Conservation (phyloP, 495 filamentous ascomycete genomes). For the Cairneyella variabilis region DNA sequence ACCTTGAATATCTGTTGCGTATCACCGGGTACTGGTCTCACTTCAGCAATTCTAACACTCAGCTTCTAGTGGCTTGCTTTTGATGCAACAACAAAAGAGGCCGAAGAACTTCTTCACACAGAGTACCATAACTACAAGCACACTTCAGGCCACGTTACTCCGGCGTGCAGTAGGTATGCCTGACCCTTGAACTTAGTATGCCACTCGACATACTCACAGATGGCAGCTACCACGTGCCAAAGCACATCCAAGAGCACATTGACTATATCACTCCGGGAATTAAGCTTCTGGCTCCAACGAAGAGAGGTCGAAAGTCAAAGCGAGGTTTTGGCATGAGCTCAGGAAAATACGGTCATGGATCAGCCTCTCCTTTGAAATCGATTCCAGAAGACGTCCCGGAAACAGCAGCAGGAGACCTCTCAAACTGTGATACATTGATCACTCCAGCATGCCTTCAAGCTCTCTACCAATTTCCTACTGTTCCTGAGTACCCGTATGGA, state of each 20-base stretch:
- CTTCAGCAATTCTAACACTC: no score
- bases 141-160: conserved; percentile 31
- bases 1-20: no score
- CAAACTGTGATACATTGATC: conserved; percentile 13
- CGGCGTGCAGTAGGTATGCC: conserved; percentile 6
- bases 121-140: conserved; percentile 57
- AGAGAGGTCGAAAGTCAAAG: not conserved
- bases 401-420: conserved; percentile 5
- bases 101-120: conserved; percentile 52
- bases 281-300: conserved; percentile 17
- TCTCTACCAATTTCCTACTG: conserved; percentile 18
- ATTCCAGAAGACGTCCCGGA: not conserved
- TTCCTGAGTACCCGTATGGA: conserved; percentile 12
- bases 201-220: conserved; percentile 19
- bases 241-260: conserved; percentile 15
- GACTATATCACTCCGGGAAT: conserved; percentile 24
- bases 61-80: conserved; percentile 47
- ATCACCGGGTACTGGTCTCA: no score
- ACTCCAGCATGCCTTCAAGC: conserved; percentile 21
- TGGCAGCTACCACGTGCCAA: conserved; percentile 14
- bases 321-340: conserved; percentile 6
- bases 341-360: not conserved
- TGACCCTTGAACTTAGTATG: no score
- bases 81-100: conserved; percentile 46
- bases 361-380: not conserved